Percentiles rank a stretch among this genome's conserved stretches.
phyloP scores from a whole-genome alignment of 164 flowering plant genomes.

The Cinnamomum micranthum region DNA sequence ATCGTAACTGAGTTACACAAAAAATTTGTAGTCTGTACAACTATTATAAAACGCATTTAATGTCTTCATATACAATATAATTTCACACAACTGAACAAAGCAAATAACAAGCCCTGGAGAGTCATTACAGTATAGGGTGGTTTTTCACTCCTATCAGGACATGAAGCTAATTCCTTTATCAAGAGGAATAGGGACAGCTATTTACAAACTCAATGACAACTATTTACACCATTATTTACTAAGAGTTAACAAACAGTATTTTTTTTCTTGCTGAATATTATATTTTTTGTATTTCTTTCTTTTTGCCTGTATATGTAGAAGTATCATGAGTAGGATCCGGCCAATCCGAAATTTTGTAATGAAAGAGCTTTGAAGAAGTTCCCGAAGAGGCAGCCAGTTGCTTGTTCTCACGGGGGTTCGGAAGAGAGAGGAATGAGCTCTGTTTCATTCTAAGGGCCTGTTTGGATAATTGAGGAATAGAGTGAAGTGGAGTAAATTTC shows the following conservation, averaged over 20 bases:
- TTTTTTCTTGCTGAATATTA: not conserved
- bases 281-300: too few species aligned
- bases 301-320: not conserved
- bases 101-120: slow-evolving; percentile 3
- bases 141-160: not conserved
- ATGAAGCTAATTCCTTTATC: not conserved
- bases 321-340: slow-evolving; percentile 46
- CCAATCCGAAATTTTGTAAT: slow-evolving; percentile 43
- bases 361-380: slow-evolving; percentile 53
- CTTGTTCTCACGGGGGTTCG: slow-evolving; percentile 41
- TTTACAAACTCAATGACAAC: not conserved
- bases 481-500: too few species aligned
- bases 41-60: too few species aligned
- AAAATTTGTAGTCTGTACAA: too few species aligned
- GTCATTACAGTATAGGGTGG: slow-evolving; percentile 13
- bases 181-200: too few species aligned
- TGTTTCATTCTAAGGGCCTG: slow-evolving; percentile 55
- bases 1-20: too few species aligned
- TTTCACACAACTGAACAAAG: too few species aligned
- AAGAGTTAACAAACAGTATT: too few species aligned
- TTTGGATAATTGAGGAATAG: too few species aligned
- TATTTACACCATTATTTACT: not conserved
- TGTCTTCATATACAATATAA: too few species aligned
- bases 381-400: slow-evolving; percentile 52
- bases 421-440: slow-evolving; percentile 22